Evolutionary conservation across 225 moss, liverwort and hornwort species (phyloP).

Genomic region (Polytrichum formosum): DNA sequence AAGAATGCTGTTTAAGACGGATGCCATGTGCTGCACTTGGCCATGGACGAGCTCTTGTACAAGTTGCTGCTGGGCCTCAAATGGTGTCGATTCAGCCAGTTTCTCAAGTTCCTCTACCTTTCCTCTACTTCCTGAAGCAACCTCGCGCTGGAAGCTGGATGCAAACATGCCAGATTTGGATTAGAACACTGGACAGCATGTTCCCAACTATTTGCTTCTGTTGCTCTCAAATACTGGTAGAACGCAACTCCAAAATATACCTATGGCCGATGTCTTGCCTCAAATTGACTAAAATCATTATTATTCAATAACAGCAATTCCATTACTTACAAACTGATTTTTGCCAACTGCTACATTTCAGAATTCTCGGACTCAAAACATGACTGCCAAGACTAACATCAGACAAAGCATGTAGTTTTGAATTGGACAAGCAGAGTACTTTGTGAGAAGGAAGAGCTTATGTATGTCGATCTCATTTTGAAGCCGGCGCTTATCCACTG

Average conservation of each 20-base stretch:
- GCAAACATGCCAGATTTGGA: constrained; percentile 12
- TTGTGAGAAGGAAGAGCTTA: constrained; percentile 90
- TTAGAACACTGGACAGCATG: not conserved
- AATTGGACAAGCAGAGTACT: constrained; percentile 26
- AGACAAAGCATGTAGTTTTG: too few relatives aligned
- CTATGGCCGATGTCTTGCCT: too few relatives aligned
- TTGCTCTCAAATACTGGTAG: too few relatives aligned
- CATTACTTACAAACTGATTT: too few relatives aligned
- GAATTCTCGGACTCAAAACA: too few relatives aligned
- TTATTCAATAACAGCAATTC: too few relatives aligned
- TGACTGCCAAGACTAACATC: too few relatives aligned
- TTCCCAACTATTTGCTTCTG: not conserved
- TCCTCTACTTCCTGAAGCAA: constrained; percentile 39
- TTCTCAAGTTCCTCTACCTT: constrained; percentile 39
- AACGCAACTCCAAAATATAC: too few relatives aligned
- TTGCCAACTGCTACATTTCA: too few relatives aligned
- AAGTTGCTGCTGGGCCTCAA: constrained; percentile 42
- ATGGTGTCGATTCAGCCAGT: constrained; percentile 26
- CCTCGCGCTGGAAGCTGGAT: constrained; percentile 75
- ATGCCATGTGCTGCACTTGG: constrained; percentile 55
- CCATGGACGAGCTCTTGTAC: constrained; percentile 74
- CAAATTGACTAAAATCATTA: too few relatives aligned
- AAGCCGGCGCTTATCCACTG: constrained; percentile 71
- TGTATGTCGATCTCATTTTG: constrained; percentile 94
- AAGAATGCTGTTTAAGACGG: constrained; percentile 56